Percentiles rank a stretch among this genome's conserved stretches.
Evolutionary conservation across 495 filamentous ascomycete species (phyloP).

Genomic region (Aspergillus haitiensis): DNA sequence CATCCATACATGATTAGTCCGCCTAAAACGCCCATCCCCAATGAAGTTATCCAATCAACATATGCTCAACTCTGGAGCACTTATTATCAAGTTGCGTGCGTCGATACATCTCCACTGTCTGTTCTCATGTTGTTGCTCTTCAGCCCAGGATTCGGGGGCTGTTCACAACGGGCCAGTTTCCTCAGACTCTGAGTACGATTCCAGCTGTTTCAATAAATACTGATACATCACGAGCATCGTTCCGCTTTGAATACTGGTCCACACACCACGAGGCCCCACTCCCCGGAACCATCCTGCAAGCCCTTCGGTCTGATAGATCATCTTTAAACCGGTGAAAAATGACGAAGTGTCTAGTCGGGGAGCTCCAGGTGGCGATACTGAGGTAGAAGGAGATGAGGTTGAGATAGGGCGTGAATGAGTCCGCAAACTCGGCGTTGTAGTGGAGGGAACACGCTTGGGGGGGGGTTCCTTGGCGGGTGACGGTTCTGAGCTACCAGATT

Average conservation of each 20-base stretch:
- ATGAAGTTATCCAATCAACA: no score
- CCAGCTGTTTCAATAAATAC: conserved; percentile 74
- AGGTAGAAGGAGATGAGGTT: conserved; percentile 78
- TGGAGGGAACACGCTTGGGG: conserved; percentile 33
- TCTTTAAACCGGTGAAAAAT: conserved; percentile 75
- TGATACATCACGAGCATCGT: conserved; percentile 98
- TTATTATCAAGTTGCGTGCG: no score
- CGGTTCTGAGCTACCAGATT: conserved; percentile 30
- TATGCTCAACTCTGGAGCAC: no score
- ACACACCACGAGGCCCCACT: conserved; percentile 90
- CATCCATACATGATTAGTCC: no score
- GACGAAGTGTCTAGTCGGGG: conserved; percentile 83
- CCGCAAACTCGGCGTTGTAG: conserved; percentile 31
- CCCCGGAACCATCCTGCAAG: conserved; percentile 90
- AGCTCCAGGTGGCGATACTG: conserved; percentile 70
- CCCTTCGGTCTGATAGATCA: conserved; percentile 89
- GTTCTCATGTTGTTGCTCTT: no score
- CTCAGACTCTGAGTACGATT: conserved; percentile 42
- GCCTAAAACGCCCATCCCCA: no score
- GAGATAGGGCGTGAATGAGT: conserved; percentile 66
- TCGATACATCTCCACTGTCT: no score
- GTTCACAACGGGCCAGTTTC: conserved; percentile 31
- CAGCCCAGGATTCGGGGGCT: not conserved
- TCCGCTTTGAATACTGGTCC: conserved; percentile 95
- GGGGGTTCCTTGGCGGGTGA: conserved; percentile 35